These are phyloP conservation scores for Psilocybe sp. DNA, from an alignment of 768 basidiomycete species.

Conservation along the genomic window DNA sequence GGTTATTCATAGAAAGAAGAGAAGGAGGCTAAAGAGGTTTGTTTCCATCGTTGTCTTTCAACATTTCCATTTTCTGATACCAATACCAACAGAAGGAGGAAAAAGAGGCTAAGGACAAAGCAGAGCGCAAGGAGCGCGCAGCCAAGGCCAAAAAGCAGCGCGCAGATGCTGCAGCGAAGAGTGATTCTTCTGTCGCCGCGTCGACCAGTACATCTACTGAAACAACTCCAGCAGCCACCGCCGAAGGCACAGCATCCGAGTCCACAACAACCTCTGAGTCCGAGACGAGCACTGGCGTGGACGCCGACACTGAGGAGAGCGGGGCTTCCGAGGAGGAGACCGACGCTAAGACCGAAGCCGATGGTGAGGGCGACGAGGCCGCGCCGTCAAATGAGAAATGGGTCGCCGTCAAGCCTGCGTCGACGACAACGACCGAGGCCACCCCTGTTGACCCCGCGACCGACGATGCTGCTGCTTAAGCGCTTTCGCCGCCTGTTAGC, in stretches of 20 bases:
- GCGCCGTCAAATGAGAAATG: constrained; percentile 57
- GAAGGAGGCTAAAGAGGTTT: constrained; percentile 53
- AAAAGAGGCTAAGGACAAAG: constrained; percentile 6
- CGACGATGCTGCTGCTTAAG: constrained; percentile 14
- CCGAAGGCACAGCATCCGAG: constrained; percentile 25
- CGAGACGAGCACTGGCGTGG: constrained; percentile 58
- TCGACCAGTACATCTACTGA: constrained; percentile 31
- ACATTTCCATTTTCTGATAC: constrained; percentile 8
- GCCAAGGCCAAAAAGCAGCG: constrained; percentile 35
- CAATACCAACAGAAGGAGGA: constrained; percentile 43
- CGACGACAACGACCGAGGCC: constrained; percentile 26
- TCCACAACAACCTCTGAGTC: constrained; percentile 50
- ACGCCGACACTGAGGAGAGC: constrained; percentile 76
- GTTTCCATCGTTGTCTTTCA: constrained; percentile 8
- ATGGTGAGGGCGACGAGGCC: constrained; percentile 18
- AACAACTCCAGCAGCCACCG: constrained; percentile 26
- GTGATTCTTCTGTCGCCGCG: constrained; percentile 32
- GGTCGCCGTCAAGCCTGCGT: constrained; percentile 63
- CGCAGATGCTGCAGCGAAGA: constrained; percentile 45
- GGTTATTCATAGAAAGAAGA: constrained; percentile 39
- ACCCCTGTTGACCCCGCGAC: constrained; percentile 12
- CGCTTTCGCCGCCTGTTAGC: constrained; percentile 4
- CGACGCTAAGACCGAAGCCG: constrained; percentile 38
- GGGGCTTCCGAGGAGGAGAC: constrained; percentile 72
- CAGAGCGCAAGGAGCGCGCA: constrained; percentile 30